Evolutionary conservation across 805 yeast species (phyloP), one percentile per base, ranked within the genome.

Genomic region (Pichia membranifaciens): DNA sequence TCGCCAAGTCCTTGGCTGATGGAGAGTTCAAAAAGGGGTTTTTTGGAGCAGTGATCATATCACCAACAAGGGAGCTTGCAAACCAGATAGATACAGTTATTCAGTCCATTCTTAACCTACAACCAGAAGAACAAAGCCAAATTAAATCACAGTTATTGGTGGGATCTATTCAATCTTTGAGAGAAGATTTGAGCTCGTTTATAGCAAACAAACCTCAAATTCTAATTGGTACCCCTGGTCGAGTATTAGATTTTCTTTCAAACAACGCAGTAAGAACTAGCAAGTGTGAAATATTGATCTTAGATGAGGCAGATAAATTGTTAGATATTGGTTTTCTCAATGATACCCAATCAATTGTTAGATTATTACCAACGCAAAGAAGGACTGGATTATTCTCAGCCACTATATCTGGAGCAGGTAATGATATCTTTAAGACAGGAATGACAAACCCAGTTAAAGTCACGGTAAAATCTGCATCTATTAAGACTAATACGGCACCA

Each of bases 361-460:
- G 77, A 31, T 62, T 74, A 39, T 68, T 93, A 25, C 99, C 99
- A 0, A 84, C 87, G 55, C 99, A 91, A 67, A 79, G 96, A 58
- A 75, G 99, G 58, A 88, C 95, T 0, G 99, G 98, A 1, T 69
- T 91, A 17, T 91, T 91, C 60, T 88, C 96, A 1, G 99, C 99
- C 2, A 93, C 99, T 0, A 80, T 93, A 43, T 78, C 86, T 6
- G 81, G 86, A 47, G 93, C 96, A 0, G 88, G 93, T 10, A 72
- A 76, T 32, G 78, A 79, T 44, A 78, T 93, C 22, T 87, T 88
- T 61, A 80, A 84, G 49, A 83, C 95, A 1, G 98, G 98, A 16
- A 79, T 93, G 78, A 76, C 95, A 46, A 91, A 93, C 61, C 99
- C 99, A 0, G 95, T 91, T 12, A 85, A 82, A 58, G 76, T 93